Evolutionary conservation across 495 filamentous ascomycete species (phyloP), one percentile per base, ranked within the genome.

Genomic region (Penicillium longicatenatum): DNA sequence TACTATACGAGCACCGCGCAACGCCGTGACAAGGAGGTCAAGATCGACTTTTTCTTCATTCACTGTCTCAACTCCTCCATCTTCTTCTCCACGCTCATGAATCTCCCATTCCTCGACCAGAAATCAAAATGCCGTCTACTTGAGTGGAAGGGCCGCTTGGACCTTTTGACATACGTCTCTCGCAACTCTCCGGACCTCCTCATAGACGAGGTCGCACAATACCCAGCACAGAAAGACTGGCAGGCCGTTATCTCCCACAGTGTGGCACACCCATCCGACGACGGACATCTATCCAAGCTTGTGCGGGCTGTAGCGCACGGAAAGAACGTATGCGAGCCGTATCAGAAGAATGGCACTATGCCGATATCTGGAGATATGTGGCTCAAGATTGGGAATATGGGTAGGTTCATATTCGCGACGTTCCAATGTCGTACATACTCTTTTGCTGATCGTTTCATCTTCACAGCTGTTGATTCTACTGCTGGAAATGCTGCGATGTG

Each of bases 31-130:
- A 89, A 93, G 62, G 54, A 75, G 17, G 70, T 85, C 57, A 91
- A 86, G 64, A 78, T 91, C 60, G 93, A 96, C 60, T 97, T 97
- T 69, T 94, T 88, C 74, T 81, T 85, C 67, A 88, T 96, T 73
- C 88, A 90, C 66, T 78, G 74, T 65, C 62, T 87, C 58, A 90
- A 86, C 63, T 72, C 68, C 33, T 81, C 81, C 10, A 84, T 89
- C 30, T 89, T 90, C 76, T 82, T 84, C 67, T 73, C 80, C 9
- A 68, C 73, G 10, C 80, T 89, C 61, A 64, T 83, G 31, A 41
- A 67, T 2, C 69, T 73, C 7, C 58, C 70, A 9, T 72, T 42
- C 53, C 31, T 70, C 21, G 50, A 61, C 16, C 51, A 65, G 1
- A 70, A 66, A n/a, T 73, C 74, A 52, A 90, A 90, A 58, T 73